A percentile compares a stretch with the other conserved stretches of the same genome.
Evolutionary conservation across 2,329 filamentous ascomycete genomes (phyloP).

Genomic region (Tetracladium maxilliforme): DNA sequence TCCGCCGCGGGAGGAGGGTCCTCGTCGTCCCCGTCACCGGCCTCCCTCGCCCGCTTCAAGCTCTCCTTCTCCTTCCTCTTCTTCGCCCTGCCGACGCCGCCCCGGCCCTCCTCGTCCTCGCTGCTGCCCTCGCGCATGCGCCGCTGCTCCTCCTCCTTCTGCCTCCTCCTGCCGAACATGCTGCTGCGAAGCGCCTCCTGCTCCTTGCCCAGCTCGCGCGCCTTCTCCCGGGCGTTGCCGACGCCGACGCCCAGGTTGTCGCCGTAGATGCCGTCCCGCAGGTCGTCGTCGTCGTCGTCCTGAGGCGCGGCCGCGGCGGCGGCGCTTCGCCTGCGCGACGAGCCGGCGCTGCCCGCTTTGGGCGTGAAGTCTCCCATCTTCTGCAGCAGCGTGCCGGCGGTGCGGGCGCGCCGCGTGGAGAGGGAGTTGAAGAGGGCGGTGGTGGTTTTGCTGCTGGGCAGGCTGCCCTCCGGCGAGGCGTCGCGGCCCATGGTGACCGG

Average conservation of each 20-base stretch:
- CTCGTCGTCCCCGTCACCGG: constrained; percentile 1
- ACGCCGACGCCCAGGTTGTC: constrained; percentile 14
- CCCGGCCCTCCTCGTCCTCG: constrained; percentile 15
- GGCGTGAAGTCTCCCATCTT: no score
- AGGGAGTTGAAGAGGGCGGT: no score
- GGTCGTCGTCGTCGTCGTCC: constrained; percentile 11
- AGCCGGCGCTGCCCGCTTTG: no score
- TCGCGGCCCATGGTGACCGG: no score
- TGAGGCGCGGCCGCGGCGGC: constrained; percentile 34
- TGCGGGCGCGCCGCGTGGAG: no score
- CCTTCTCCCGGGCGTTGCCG: constrained; percentile 13
- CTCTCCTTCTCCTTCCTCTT: constrained; percentile 6
- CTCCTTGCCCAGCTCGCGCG: constrained; percentile 8
- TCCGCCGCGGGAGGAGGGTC: no score
- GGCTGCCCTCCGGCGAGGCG: no score
- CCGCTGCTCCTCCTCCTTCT: constrained; percentile 2
- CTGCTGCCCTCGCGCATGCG: constrained; percentile 9
- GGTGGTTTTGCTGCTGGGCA: no score
- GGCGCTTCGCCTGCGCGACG: no score
- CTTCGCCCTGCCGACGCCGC: constrained; percentile 15
- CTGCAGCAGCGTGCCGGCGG: no score
- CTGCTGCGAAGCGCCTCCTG: constrained; percentile 10
- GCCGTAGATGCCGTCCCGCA: constrained; percentile 8
- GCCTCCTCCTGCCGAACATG: constrained; percentile 6
- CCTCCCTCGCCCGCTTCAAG: constrained; percentile 3